Evolutionary conservation across 805 yeast species (phyloP), one percentile per base, ranked within the genome.

Genomic region (Helenozyma baotianmanensis): DNA sequence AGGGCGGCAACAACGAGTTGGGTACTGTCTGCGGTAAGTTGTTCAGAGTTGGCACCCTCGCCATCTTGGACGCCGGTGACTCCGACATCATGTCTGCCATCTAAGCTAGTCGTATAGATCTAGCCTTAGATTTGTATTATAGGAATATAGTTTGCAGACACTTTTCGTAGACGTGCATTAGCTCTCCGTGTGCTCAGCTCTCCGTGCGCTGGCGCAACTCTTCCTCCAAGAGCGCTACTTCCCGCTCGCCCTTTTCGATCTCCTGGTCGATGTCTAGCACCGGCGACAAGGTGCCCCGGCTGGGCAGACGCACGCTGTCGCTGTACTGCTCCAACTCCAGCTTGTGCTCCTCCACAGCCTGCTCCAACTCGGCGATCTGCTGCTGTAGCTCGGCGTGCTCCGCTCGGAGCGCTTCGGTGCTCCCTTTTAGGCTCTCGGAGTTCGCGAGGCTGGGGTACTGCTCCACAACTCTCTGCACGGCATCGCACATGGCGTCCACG

Each of bases 1-100:
- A 82, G 75, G 97, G 97, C 80, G 95, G 96, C 73, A 90, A 90
- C 96, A 90, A 90, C 77, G 97, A 90, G 78, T 86, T 90, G 67
- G 97, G 97, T 80, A 92, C 99, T 60, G 96, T 96, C 59, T 90
- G 96, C 77, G 99, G 99, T 89, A 90, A 86, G 76, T 87, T 92
- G 65, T 92, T 92, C 96, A 87, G 97, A 79, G 97, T 92, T 60
- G 97, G 97, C 79, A 90, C 89, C 64, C 76, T 92, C 62, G 77
- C 97, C 62, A 71, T 92, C 61, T 76, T 90, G 63, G 98, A 92
- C 62, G 96, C 96, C 60, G 99, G 99, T 89, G 99, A 92, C 78
- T 92, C 98, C 62, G 99, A 92, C 75, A 89, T 92, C 76, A 82
- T 92, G 69, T 60, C 88, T 60, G 67, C 86, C 40, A 30, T 64